Percentiles rank a stretch among this genome's conserved stretches.
These are phyloP conservation scores for Sicyos baderoa DNA, from an alignment of 306 rosid genomes.

Conservation along the genomic window DNA sequence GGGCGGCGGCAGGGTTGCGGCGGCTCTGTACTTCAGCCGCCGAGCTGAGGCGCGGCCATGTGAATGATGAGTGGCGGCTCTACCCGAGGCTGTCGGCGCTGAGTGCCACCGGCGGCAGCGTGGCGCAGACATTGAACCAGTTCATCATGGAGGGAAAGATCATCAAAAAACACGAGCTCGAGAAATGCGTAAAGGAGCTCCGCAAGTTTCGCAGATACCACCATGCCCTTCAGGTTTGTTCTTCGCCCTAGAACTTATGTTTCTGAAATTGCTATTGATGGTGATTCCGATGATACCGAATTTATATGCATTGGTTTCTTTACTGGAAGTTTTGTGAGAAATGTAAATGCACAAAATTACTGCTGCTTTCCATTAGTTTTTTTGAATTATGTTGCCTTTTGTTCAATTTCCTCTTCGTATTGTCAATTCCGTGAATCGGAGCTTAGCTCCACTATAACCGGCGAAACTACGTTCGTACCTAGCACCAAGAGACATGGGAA, in stretches of 20 bases:
- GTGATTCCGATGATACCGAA: neutral
- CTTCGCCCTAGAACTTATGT: neutral
- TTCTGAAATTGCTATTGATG: conserved; percentile 1
- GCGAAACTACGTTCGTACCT: no score
- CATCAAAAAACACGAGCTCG: conserved; percentile 40
- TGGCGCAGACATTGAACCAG: conserved; percentile 42
- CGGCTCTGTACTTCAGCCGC: conserved; percentile 25
- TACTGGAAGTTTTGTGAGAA: neutral
- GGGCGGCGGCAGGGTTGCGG: conserved; percentile 32
- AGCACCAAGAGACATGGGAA: no score
- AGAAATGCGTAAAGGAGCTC: conserved; percentile 41
- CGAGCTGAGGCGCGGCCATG: neutral
- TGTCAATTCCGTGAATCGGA: no score
- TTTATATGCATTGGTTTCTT: neutral
- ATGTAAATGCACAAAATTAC: neutral
- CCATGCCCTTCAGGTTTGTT: conserved; percentile 61
- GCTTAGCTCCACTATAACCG: no score
- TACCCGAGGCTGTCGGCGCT: conserved; percentile 49
- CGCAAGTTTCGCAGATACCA: conserved; percentile 42
- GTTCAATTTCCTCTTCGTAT: neutral
- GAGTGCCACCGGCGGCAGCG: conserved; percentile 51
- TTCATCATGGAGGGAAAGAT: conserved; percentile 49
- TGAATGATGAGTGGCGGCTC: conserved; percentile 23
- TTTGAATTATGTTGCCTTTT: neutral
- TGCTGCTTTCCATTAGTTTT: neutral